Evolutionary conservation across 768 basidiomycete genomes (phyloP).

Genomic region (Leccinum subgranulosum): DNA sequence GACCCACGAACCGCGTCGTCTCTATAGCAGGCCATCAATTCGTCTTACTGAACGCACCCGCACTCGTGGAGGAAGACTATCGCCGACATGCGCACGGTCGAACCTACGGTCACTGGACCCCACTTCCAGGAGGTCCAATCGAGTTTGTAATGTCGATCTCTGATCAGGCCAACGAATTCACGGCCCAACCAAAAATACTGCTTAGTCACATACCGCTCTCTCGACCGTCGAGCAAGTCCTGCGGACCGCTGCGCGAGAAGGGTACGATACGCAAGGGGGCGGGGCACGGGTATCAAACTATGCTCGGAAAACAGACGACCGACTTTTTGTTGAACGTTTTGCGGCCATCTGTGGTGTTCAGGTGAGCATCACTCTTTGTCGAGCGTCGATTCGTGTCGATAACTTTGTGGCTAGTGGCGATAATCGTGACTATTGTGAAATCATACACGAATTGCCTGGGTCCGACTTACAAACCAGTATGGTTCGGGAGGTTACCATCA

Average conservation of each 20-base stretch:
- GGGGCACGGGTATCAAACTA: slow-evolving; percentile 79
- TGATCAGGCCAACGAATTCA: slow-evolving; percentile 30
- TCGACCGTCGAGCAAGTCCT: slow-evolving; percentile 67
- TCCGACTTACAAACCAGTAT: slow-evolving; percentile 20
- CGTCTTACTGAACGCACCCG: slow-evolving; percentile 70
- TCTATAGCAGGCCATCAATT: slow-evolving; percentile 68
- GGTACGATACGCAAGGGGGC: slow-evolving; percentile 72
- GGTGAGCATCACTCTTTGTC: slow-evolving; percentile 39
- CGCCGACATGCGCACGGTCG: slow-evolving; percentile 48
- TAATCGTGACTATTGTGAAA: slow-evolving; percentile 89
- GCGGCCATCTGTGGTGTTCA: slow-evolving; percentile 69
- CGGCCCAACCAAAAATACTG: slow-evolving; percentile 44
- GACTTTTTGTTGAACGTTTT: slow-evolving; percentile 65
- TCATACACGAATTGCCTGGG: slow-evolving; percentile 46
- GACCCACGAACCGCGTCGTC: slow-evolving; percentile 61
- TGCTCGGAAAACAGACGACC: slow-evolving; percentile 77
- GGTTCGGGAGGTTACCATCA: slow-evolving; percentile 80
- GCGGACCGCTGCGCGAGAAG: slow-evolving; percentile 74
- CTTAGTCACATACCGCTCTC: slow-evolving; percentile 86
- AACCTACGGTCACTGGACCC: slow-evolving; percentile 54
- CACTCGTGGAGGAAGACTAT: slow-evolving; percentile 83
- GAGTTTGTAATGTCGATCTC: slow-evolving; percentile 52
- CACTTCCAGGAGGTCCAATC: slow-evolving; percentile 51
- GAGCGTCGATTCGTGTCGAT: background rate
- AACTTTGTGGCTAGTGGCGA: slow-evolving; percentile 56